Evolutionary conservation across 768 basidiomycete species (phyloP), one percentile per base, ranked within the genome.

Genomic region (Boletus subcaerulescens): DNA sequence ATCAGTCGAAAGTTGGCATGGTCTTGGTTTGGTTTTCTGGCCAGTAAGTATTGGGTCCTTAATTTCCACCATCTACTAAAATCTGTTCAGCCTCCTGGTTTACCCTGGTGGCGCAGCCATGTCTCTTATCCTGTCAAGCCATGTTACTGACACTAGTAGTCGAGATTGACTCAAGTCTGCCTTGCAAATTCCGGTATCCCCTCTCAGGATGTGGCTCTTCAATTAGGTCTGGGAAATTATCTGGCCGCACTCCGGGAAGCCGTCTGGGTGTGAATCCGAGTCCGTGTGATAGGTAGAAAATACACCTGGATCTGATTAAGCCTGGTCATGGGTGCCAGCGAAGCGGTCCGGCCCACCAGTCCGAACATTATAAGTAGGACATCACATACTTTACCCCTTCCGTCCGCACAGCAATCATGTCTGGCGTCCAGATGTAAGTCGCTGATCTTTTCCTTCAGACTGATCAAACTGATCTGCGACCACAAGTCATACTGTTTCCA

Each of bases 361-460:
- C 22, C 41, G 15, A 17, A 5, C 20, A 51, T 44, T 59, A 60
- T 60, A 65, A 67, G 67, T 26, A 5, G 33, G 29, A 13, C 54
- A 40, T 6, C 41, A 32, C 36, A 42, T 35, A 11, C 29, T 18
- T 15, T 26, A 22, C 39, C 38, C 17, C 41, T 24, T 26, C 43
- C 13, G 44, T 52, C 38, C 14, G 36, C 33, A 26, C 52, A n/a
- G 52, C 56, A 56, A 62, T 61, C 60, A 85, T 85, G 83, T 77
- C 79, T 48, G 79, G 75, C 59, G 85, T 88, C 58, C 76, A 84
- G 68, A 85, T 86, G 84, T 84, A 53, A 42, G 77, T 71, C 52
- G 33, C n/a, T 46, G 22, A 33, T 35, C 43, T n/a, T 35, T 38
- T 18, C 17, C 29, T 35, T 18, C 42, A 32, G 48, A 13, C 49